These are phyloP conservation scores for Zanthoxylum bungeanum DNA, from an alignment of 345 rosid genomes.

Conservation along the genomic window DNA sequence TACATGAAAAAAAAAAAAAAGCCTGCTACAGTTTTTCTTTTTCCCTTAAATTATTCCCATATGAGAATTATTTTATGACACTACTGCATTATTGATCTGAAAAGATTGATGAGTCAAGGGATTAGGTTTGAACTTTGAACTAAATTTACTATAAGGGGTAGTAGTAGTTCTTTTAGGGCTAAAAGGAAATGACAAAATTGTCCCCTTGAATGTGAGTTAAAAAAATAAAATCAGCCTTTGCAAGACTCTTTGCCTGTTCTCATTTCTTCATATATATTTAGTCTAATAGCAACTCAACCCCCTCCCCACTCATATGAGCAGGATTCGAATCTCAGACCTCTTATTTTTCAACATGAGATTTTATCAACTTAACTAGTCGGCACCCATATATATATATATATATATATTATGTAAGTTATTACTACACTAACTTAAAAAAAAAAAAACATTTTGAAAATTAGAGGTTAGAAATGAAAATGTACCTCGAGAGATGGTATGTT, in stretches of 20 bases:
- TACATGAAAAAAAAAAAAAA: constrained; percentile 31
- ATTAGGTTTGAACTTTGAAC: constrained; percentile 24
- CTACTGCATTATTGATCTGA: constrained; percentile 8
- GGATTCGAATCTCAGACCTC: too few species aligned
- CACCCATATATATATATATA: too few species aligned
- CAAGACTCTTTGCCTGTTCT: constrained; percentile 33
- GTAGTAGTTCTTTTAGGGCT: neutral
- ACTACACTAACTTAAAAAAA: too few species aligned
- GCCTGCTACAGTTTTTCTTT: constrained; percentile 24
- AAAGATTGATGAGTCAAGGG: constrained; percentile 26
- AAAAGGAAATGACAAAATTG: constrained; percentile 18
- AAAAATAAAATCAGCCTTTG: constrained; percentile 24
- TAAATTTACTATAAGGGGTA: neutral
- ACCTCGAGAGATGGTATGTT: constrained; percentile 74
- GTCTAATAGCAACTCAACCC: too few species aligned
- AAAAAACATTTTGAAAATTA: too few species aligned
- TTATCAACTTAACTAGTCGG: too few species aligned
- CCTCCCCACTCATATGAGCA: too few species aligned
- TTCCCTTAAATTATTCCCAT: constrained; percentile 3
- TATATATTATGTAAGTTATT: too few species aligned
- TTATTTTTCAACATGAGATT: too few species aligned
- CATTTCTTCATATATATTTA: too few species aligned
- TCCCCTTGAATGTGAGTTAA: constrained; percentile 21
- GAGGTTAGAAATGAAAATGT: constrained; percentile 13
- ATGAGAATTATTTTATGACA: constrained; percentile 5